Evolutionary conservation across 768 basidiomycete species (phyloP).

Genomic region (Lactarius psammicola): DNA sequence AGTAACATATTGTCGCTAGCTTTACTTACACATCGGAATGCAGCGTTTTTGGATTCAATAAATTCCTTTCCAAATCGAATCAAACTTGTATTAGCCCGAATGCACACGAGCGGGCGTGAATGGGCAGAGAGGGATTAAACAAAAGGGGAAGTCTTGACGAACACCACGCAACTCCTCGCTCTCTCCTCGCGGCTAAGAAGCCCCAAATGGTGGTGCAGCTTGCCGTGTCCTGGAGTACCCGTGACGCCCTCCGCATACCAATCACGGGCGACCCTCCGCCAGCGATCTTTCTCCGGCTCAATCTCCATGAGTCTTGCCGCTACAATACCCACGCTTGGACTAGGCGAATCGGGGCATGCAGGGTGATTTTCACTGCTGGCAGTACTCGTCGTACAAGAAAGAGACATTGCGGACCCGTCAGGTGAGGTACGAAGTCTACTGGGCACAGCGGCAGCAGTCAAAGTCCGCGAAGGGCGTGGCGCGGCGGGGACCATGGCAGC

Average conservation of each 20-base stretch:
- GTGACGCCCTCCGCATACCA: constrained; percentile 90
- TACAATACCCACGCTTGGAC: constrained; percentile 79
- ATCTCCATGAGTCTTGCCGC: constrained; percentile 82
- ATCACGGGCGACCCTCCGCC: constrained; percentile 84
- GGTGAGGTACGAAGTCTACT: constrained; percentile 34
- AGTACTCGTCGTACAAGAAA: constrained; percentile 20
- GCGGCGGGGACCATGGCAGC: constrained; percentile 70
- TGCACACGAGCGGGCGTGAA: too few species aligned
- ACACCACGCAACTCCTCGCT: constrained; percentile 79
- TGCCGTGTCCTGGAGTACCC: constrained; percentile 90
- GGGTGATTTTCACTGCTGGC: constrained; percentile 23
- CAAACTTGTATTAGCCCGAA: too few species aligned
- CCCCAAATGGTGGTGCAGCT: constrained; percentile 92
- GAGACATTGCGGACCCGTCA: constrained; percentile 19
- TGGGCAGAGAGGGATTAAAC: too few species aligned
- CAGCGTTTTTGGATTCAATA: too few species aligned
- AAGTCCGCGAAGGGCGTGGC: constrained; percentile 37
- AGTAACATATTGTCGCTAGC: too few species aligned
- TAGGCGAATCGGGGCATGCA: constrained; percentile 35
- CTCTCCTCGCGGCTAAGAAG: constrained; percentile 79
- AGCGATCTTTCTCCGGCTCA: constrained; percentile 88
- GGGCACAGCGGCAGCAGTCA: constrained; percentile 57
- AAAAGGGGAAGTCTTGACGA: too few species aligned
- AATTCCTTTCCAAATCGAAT: too few species aligned
- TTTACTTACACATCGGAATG: too few species aligned